Percentiles rank a stretch among this genome's conserved stretches.
These are phyloP conservation scores for Biscogniauxia marginata DNA, from an alignment of 2,329 filamentous ascomycete genomes.

Conservation along the genomic window DNA sequence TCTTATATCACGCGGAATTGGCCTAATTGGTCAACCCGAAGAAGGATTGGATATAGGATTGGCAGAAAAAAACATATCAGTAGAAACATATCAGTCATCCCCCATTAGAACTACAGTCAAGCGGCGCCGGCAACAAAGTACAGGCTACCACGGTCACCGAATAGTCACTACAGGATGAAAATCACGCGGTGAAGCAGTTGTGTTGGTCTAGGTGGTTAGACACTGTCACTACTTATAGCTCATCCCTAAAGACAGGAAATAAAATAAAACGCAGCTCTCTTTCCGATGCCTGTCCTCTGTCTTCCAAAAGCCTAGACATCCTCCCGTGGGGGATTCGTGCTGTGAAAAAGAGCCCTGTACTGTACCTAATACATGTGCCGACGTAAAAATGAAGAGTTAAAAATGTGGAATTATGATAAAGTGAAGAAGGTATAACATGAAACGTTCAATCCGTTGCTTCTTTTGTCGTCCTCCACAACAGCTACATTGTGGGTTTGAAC, in stretches of 20 bases:
- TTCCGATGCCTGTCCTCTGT: conserved; percentile 8
- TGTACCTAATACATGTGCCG: conserved; percentile 20
- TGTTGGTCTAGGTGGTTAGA: conserved; percentile 4
- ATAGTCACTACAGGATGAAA: too few species aligned
- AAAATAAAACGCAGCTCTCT: conserved; percentile 7
- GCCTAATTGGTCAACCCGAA: too few species aligned
- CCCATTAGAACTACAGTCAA: too few species aligned
- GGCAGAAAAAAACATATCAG: too few species aligned
- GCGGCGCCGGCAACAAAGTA: too few species aligned
- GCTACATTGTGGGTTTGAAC: conserved; percentile 18
- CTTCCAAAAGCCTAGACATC: conserved; percentile 16
- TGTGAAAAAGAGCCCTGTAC: conserved; percentile 16
- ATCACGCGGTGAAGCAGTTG: too few species aligned
- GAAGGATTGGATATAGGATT: too few species aligned
- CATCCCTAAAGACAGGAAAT: neutral
- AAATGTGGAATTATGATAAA: neutral
- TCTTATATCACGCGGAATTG: too few species aligned
- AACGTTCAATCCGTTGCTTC: neutral
- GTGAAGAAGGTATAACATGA: neutral
- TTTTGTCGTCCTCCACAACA: conserved; percentile 3
- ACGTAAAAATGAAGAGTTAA: conserved; percentile 14
- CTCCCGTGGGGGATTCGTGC: conserved; percentile 24
- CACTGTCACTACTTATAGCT: conserved; percentile 3
- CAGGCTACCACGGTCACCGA: too few species aligned
- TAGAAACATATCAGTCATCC: too few species aligned